phyloP scores from a whole-genome alignment of 192 early-diverging fungal genomes.

The Backusella luteola region DNA sequence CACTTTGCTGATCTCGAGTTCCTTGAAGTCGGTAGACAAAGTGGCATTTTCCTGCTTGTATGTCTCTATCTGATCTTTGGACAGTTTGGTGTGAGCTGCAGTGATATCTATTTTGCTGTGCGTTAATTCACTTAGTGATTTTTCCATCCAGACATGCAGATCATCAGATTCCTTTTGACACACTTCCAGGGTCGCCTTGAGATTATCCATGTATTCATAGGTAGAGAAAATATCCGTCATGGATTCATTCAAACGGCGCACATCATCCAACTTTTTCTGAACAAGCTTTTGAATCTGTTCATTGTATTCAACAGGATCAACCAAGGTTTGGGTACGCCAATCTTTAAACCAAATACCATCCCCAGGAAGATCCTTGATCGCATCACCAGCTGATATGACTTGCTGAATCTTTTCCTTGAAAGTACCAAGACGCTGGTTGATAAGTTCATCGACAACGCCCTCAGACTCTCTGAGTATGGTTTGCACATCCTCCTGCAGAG shows the following conservation, averaged over 20 bases:
- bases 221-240: background rate
- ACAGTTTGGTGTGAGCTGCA: background rate
- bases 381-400: background rate
- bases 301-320: background rate
- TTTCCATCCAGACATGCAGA: constrained; percentile 12
- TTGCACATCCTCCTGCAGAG: constrained; percentile 12
- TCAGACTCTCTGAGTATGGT: background rate
- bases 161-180: background rate
- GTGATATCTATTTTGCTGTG: background rate
- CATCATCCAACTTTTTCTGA: background rate
- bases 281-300: background rate
- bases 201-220: constrained; percentile 1
- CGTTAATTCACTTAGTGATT: background rate
- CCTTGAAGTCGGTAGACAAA: background rate
- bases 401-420: background rate
- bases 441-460: background rate
- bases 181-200: background rate
- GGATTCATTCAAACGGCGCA: background rate
- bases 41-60: background rate
- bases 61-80: background rate
- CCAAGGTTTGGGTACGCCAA: background rate
- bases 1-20: background rate
- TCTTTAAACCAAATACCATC: background rate
- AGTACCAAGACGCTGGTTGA: background rate
- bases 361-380: background rate